phyloP scores from a whole-genome alignment of 139 green algal genomes.

The Gonium pectorale region DNA sequence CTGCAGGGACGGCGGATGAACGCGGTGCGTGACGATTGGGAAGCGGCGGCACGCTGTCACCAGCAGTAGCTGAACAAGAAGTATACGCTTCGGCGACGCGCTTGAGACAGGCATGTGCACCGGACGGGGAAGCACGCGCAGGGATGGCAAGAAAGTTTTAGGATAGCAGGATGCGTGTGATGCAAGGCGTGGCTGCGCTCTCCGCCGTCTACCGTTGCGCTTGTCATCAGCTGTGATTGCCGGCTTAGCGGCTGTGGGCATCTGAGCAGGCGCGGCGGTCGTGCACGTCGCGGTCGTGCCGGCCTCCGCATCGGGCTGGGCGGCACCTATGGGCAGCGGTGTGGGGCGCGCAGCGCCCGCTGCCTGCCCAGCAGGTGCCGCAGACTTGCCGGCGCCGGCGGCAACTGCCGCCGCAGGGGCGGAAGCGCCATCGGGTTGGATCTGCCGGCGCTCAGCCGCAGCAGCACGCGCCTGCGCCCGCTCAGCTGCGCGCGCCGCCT shows the following conservation, averaged over 20 bases:
- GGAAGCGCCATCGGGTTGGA: not conserved
- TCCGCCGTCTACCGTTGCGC: slow-evolving; percentile 19
- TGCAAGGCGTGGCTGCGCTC: too few relatives aligned
- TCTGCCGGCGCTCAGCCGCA: slow-evolving; percentile 30
- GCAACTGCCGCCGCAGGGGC: not conserved
- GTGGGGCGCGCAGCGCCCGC: not conserved
- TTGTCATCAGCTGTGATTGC: not conserved
- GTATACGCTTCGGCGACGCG: too few relatives aligned
- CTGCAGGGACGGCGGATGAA: too few relatives aligned
- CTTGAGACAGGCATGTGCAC: too few relatives aligned
- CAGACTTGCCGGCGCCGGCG: too few relatives aligned
- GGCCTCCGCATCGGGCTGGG: not conserved
- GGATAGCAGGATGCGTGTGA: too few relatives aligned
- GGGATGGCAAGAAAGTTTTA: too few relatives aligned
- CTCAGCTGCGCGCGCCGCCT: slow-evolving; percentile 47
- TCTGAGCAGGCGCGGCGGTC: not conserved
- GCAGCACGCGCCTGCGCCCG: slow-evolving; percentile 40
- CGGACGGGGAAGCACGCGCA: too few relatives aligned
- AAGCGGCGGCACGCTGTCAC: too few relatives aligned
- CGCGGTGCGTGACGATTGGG: too few relatives aligned
- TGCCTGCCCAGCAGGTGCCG: not conserved
- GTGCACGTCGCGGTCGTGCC: not conserved
- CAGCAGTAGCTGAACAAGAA: too few relatives aligned
- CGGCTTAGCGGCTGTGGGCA: not conserved
- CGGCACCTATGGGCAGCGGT: too few relatives aligned